A percentile compares a stretch with the other conserved stretches of the same genome.
Conservation (phyloP, 2,329 filamentous ascomycete genomes). For the Aspergillus transmontanensis region DNA sequence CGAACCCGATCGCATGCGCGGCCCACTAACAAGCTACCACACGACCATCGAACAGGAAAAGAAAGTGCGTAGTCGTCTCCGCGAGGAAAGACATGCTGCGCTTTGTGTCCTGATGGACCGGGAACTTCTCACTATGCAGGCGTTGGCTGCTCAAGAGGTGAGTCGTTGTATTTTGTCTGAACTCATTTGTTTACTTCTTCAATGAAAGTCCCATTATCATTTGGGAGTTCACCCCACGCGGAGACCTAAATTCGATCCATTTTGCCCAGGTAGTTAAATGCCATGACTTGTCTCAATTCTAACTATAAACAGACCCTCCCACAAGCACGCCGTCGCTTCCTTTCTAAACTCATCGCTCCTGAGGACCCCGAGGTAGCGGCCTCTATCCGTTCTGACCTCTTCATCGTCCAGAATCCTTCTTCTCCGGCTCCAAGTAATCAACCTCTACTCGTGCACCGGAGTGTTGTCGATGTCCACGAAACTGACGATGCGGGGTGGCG, state of each 20-base stretch:
- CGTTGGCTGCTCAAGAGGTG: conserved; percentile 41
- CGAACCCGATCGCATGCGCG: conserved; percentile 8
- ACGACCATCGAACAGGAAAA: conserved; percentile 22
- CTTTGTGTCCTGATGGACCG: conserved; percentile 41
- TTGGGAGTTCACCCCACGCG: not conserved
- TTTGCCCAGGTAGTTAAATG: not conserved
- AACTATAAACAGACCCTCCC: conserved; percentile 38
- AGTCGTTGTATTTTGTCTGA: not conserved
- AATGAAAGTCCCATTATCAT: not conserved
- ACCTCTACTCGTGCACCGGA: conserved; percentile 15
- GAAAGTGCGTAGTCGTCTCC: conserved; percentile 27
- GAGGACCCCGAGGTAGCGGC: conserved; percentile 30
- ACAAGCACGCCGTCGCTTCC: conserved; percentile 40
- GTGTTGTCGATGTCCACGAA: conserved; percentile 26
- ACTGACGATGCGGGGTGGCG: conserved; percentile 27
- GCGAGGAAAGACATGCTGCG: conserved; percentile 41
- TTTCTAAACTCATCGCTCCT: conserved; percentile 36
- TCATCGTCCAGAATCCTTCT: conserved; percentile 23
- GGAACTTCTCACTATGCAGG: conserved; percentile 45
- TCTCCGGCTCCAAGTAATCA: not conserved
- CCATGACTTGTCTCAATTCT: not conserved
- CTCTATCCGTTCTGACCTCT: conserved; percentile 31
- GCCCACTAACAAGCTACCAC: conserved; percentile 14
- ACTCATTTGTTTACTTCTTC: not conserved
- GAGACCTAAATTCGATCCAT: not conserved